A percentile compares a stretch with the other conserved stretches of the same genome.
These are phyloP conservation scores for Vararia minispora DNA, from an alignment of 768 basidiomycete genomes.

Conservation along the genomic window DNA sequence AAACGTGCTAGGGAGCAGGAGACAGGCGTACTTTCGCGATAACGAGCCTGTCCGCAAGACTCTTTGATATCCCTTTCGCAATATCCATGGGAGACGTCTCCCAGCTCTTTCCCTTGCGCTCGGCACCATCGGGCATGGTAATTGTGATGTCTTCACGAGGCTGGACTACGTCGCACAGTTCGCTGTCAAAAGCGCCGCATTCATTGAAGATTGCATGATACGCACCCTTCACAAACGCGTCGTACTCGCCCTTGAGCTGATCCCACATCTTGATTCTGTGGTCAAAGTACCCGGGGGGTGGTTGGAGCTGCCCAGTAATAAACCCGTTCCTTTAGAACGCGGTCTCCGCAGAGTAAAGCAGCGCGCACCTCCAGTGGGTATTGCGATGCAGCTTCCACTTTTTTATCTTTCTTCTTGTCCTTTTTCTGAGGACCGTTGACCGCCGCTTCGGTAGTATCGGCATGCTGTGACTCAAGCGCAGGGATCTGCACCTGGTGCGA, in stretches of 20 bases:
- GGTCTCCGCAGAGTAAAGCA: not conserved
- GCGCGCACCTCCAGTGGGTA: slow-evolving; percentile 54
- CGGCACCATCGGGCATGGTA: slow-evolving; percentile 79
- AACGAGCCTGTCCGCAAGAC: slow-evolving; percentile 78
- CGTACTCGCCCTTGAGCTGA: slow-evolving; percentile 73
- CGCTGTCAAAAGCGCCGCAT: not conserved
- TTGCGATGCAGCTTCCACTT: slow-evolving; percentile 24
- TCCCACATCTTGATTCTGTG: slow-evolving; percentile 88
- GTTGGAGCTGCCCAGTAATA: slow-evolving; percentile 61
- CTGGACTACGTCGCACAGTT: slow-evolving; percentile 37
- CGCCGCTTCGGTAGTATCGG: not conserved
- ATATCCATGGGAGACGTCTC: slow-evolving; percentile 90
- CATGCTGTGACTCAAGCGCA: slow-evolving; percentile 20
- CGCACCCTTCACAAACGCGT: slow-evolving; percentile 68
- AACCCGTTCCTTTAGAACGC: no score
- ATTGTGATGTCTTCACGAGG: slow-evolving; percentile 75
- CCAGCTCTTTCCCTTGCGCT: slow-evolving; percentile 81
- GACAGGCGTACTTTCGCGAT: slow-evolving; percentile 72
- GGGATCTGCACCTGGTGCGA: slow-evolving; percentile 38
- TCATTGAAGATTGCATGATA: not conserved
- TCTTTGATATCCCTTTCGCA: slow-evolving; percentile 79
- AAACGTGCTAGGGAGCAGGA: not conserved
- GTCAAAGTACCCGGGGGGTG: slow-evolving; percentile 78
- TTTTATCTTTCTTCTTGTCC: slow-evolving; percentile 35
- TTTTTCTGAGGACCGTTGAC: slow-evolving; percentile 22